A percentile compares a stretch with the other conserved stretches of the same genome.
Conservation (phyloP, 2,329 filamentous ascomycete genomes). For the Trichoderma koningii region DNA sequence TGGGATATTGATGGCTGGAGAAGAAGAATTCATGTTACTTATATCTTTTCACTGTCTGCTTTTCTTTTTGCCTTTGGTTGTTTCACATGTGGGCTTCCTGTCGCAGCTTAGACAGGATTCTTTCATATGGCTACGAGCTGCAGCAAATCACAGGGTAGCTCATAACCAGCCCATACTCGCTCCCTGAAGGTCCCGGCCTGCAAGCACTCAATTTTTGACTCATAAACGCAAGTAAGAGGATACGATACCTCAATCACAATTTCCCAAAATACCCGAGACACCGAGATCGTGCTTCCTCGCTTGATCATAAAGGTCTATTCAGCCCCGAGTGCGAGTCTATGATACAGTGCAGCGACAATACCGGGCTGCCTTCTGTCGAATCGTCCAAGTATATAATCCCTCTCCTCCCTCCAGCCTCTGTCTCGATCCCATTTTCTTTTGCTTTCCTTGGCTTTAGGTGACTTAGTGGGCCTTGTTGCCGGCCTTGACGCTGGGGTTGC, state of each 20-base stretch:
- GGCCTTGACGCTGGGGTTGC: conserved; percentile 69
- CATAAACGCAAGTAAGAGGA: too few species aligned
- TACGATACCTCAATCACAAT: neutral
- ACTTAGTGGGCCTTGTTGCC: conserved; percentile 49
- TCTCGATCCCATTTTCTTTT: conserved; percentile 20
- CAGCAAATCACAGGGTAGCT: neutral
- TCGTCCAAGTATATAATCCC: conserved; percentile 37
- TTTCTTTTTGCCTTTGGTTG: too few species aligned
- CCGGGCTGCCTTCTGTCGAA: conserved; percentile 30
- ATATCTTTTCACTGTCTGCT: too few species aligned
- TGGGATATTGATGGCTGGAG: neutral
- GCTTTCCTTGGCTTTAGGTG: neutral
- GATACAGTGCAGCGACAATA: conserved; percentile 40
- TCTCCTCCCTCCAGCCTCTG: conserved; percentile 32
- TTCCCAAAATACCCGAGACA: neutral
- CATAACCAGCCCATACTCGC: neutral
- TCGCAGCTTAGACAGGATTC: too few species aligned
- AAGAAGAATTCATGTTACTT: too few species aligned
- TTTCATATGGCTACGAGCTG: too few species aligned
- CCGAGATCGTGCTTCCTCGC: neutral
- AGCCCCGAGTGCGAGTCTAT: conserved; percentile 44
- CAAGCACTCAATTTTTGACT: too few species aligned
- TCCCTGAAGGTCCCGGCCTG: neutral
- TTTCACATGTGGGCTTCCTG: too few species aligned
- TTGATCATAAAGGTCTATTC: conserved; percentile 39